A percentile compares a stretch with the other conserved stretches of the same genome.
Evolutionary conservation across 1,139 yeast genomes (phyloP).

Genomic region (Zhuliangozyma blackwelliae): DNA sequence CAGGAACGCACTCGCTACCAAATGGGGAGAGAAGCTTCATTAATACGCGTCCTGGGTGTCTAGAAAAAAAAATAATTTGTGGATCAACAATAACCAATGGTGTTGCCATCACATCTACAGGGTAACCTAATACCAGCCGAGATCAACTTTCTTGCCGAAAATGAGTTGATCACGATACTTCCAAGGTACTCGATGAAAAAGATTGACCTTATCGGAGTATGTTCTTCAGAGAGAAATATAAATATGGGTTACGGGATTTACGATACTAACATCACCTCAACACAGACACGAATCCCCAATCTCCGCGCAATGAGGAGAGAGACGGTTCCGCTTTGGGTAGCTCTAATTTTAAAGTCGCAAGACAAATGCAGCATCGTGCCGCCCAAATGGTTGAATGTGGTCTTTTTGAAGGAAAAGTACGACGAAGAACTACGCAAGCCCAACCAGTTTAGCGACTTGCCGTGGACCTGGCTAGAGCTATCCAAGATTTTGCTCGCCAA

Average conservation of each 20-base stretch:
- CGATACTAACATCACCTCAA: constrained; percentile 13
- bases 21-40: no score
- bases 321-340: constrained; percentile 84
- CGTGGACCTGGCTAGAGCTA: constrained; percentile 85
- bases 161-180: constrained; percentile 63
- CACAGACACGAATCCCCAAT: constrained; percentile 46
- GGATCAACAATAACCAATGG: constrained; percentile 54
- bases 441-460: constrained; percentile 64
- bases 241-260: no score
- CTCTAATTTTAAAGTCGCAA: constrained; percentile 76
- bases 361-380: constrained; percentile 81
- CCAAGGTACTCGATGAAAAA: constrained; percentile 72
- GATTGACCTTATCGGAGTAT: constrained; percentile 58
- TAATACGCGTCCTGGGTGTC: no score
- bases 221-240: no score
- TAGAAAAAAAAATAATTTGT: no score
- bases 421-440: constrained; percentile 63
- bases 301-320: constrained; percentile 67
- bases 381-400: constrained; percentile 78
- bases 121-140: constrained; percentile 71
- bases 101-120: constrained; percentile 56
- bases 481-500: constrained; percentile 61
- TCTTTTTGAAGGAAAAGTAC: constrained; percentile 52
- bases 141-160: constrained; percentile 80
- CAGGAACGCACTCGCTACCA: no score